Conservation (phyloP, 495 filamentous ascomycete species). For the Xanthoparmelia taractica region DNA sequence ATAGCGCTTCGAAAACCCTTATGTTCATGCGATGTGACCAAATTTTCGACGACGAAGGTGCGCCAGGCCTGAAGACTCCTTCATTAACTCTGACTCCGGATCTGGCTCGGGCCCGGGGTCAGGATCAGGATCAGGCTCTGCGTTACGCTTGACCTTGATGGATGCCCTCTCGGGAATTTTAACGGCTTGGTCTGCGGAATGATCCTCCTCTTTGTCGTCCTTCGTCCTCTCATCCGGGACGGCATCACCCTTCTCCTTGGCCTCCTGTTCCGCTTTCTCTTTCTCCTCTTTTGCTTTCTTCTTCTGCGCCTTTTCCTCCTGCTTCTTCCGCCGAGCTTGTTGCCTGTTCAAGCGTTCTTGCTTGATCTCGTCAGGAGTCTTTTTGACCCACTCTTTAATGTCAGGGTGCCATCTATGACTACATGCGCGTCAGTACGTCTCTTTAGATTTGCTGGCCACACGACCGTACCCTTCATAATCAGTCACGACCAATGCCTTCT, state of each 20-base stretch:
- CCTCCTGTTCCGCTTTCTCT: conserved; percentile 24
- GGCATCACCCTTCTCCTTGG: conserved; percentile 16
- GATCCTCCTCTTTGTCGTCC: conserved; percentile 18
- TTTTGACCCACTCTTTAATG: conserved; percentile 44
- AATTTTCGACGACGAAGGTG: conserved; percentile 8
- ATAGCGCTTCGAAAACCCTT: background rate
- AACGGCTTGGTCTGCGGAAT: background rate
- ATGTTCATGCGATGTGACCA: background rate
- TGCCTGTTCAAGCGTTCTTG: conserved; percentile 17
- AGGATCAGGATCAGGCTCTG: background rate
- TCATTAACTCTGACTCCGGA: background rate
- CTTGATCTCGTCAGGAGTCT: conserved; percentile 23
- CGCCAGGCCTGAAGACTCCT: conserved; percentile 10
- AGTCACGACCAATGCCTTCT: conserved; percentile 43
- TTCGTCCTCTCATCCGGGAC: conserved; percentile 17
- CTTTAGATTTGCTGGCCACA: background rate
- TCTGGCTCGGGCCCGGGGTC: background rate
- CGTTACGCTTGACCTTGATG: conserved; percentile 6
- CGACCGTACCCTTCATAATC: conserved; percentile 47
- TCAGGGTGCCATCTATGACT: conserved; percentile 40
- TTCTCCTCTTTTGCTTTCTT: conserved; percentile 34
- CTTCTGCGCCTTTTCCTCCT: conserved; percentile 26
- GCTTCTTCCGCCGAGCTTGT: conserved; percentile 24
- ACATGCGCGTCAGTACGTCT: background rate
- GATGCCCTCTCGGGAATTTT: conserved; percentile 7